These are phyloP conservation scores for Clausena lansium DNA, from an alignment of 345 rosid species.

Conservation along the genomic window DNA sequence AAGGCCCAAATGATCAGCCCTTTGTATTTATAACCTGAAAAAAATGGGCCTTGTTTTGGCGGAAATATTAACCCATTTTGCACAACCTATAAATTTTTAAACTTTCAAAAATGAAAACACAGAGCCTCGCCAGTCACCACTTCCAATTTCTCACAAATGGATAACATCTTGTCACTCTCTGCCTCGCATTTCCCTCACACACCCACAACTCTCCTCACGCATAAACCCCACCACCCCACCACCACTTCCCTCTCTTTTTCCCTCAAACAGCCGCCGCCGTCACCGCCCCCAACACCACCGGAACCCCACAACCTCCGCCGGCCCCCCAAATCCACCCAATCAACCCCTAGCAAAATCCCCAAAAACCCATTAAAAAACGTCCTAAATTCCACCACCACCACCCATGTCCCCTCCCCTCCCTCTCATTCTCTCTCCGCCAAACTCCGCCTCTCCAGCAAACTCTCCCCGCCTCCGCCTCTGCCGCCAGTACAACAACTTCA, in stretches of 20 bases:
- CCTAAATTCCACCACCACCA: conserved; percentile 28
- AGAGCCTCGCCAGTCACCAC: too few relatives aligned
- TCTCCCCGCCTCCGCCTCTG: conserved; percentile 54
- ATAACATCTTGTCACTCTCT: conserved; percentile 34
- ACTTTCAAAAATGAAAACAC: too few relatives aligned
- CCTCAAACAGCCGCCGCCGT: conserved; percentile 35
- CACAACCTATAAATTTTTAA: too few relatives aligned
- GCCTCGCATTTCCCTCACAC: conserved; percentile 51
- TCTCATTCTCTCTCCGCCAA: conserved; percentile 49
- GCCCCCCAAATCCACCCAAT: conserved; percentile 48
- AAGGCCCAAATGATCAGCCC: too few relatives aligned
- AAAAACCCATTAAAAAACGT: conserved; percentile 63
- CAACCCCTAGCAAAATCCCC: conserved; percentile 30
- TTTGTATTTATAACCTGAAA: too few relatives aligned
- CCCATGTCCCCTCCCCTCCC: conserved; percentile 19
- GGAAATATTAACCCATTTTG: too few relatives aligned
- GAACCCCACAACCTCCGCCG: conserved; percentile 54
- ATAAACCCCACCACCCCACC: conserved; percentile 18
- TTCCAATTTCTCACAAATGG: conserved; percentile 21
- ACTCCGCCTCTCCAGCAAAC: conserved; percentile 75
- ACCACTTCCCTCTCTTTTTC: conserved; percentile 46
- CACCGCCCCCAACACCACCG: conserved; percentile 33
- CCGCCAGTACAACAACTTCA: conserved; percentile 18
- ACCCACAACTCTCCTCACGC: conserved; percentile 22
- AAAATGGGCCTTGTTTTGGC: too few relatives aligned